Percentiles rank a stretch among this genome's conserved stretches.
phyloP scores from a whole-genome alignment of 2,329 filamentous ascomycete genomes.

The Cercospora citrullina region DNA sequence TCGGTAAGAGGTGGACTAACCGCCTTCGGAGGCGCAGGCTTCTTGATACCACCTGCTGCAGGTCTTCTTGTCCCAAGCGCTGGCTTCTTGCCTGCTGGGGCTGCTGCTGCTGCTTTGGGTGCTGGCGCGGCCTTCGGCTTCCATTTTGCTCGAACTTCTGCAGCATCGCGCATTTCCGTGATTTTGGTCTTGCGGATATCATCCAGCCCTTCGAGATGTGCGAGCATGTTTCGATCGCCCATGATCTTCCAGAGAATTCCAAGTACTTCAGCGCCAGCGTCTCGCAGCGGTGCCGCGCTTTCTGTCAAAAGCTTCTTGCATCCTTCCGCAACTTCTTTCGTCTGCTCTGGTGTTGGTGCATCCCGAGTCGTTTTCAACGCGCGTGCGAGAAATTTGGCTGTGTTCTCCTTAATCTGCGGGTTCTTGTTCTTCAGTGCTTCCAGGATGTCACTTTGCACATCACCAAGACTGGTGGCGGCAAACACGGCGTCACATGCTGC shows the following conservation, averaged over 20 bases:
- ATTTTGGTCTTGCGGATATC: constrained; percentile 95
- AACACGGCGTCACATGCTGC: constrained; percentile 76
- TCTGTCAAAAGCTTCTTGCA: constrained; percentile 89
- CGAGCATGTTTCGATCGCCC: constrained; percentile 92
- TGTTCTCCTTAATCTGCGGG: constrained; percentile 94
- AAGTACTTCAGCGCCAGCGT: constrained; percentile 86
- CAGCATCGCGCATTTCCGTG: constrained; percentile 83
- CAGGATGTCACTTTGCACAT: constrained; percentile 87
- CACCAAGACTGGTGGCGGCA: constrained; percentile 67
- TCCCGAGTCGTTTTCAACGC: constrained; percentile 80
- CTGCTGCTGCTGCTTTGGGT: constrained; percentile 53
- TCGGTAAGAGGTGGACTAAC: constrained; percentile 46
- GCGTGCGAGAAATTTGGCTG: constrained; percentile 87
- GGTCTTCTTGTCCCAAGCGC: constrained; percentile 51
- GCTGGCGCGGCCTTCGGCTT: constrained; percentile 79
- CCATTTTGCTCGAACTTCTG: constrained; percentile 84
- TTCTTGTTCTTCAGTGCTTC: constrained; percentile 91
- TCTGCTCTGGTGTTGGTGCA: constrained; percentile 81
- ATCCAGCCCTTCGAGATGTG: constrained; percentile 86
- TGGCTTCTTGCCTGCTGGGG: constrained; percentile 57
- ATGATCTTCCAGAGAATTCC: constrained; percentile 99
- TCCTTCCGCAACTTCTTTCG: constrained; percentile 80
- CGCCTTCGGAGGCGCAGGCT: constrained; percentile 45
- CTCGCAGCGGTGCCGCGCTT: constrained; percentile 79
- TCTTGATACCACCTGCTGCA: constrained; percentile 46